Conservation (phyloP, 805 yeast species). For the Zygotorulaspora danielsina region DNA sequence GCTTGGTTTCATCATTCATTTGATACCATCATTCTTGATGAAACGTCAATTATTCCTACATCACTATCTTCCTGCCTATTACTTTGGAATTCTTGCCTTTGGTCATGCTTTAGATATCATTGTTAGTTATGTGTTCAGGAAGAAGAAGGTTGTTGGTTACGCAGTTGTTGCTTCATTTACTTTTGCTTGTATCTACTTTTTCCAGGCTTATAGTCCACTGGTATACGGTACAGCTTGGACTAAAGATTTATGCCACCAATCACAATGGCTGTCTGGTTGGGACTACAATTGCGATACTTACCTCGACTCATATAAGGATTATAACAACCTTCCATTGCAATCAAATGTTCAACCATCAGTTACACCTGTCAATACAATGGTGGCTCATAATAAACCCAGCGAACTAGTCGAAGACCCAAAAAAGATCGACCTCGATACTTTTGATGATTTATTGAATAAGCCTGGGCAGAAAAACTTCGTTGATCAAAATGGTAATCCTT, state of each 20-base stretch:
- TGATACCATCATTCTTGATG: slow-evolving; percentile 77
- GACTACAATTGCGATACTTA: slow-evolving; percentile 79
- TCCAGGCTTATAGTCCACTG: slow-evolving; percentile 61
- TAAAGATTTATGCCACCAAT: slow-evolving; percentile 52
- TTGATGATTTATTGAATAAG: slow-evolving; percentile 24
- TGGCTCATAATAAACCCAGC: slow-evolving; percentile 8
- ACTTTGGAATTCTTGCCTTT: slow-evolving; percentile 75
- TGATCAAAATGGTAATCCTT: slow-evolving; percentile 38
- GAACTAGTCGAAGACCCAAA: slow-evolving; percentile 13
- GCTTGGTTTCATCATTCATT: slow-evolving; percentile 70
- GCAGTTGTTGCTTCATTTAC: slow-evolving; percentile 47
- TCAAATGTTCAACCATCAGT: slow-evolving; percentile 11
- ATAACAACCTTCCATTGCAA: slow-evolving; percentile 17
- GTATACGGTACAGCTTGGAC: slow-evolving; percentile 83
- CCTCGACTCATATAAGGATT: slow-evolving; percentile 32
- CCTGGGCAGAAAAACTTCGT: slow-evolving; percentile 34
- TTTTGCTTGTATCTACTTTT: slow-evolving; percentile 49
- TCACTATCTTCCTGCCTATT: slow-evolving; percentile 89
- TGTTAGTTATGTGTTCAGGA: slow-evolving; percentile 41
- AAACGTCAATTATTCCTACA: slow-evolving; percentile 89
- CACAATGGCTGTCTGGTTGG: slow-evolving; percentile 67
- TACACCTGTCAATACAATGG: slow-evolving; percentile 7
- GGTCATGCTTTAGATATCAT: slow-evolving; percentile 62
- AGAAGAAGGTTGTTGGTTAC: slow-evolving; percentile 44
- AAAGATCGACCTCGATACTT: slow-evolving; percentile 11